Evolutionary conservation across 352 stramenopile species (phyloP).

Genomic region (Thalassiosira tumida): DNA sequence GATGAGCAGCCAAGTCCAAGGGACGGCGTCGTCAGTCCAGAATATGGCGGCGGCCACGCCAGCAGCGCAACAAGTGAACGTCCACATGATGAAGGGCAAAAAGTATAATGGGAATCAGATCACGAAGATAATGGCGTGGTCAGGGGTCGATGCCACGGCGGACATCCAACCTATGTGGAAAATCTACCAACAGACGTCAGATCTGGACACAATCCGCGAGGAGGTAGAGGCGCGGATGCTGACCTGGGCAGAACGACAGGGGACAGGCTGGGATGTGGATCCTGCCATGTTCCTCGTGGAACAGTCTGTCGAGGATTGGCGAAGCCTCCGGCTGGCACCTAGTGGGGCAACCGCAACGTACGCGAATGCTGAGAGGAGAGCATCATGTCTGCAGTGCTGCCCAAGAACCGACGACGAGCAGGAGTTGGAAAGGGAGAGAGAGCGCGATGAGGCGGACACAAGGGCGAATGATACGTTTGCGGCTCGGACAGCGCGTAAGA

Average conservation of each 20-base stretch:
- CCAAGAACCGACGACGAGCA: not conserved
- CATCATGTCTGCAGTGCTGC: constrained; percentile 2
- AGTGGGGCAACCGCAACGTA: constrained; percentile 2
- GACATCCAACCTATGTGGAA: constrained; percentile 1
- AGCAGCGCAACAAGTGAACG: not conserved
- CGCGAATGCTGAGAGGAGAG: not conserved
- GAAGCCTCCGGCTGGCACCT: not conserved
- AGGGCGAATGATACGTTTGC: not conserved
- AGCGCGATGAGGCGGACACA: constrained; percentile 12
- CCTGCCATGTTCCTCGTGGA: constrained; percentile 15
- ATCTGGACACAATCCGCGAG: constrained; percentile 8
- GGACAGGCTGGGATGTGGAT: not conserved
- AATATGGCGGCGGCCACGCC: no score
- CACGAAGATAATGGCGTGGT: constrained; percentile 14
- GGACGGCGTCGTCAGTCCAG: not conserved
- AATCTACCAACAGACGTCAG: not conserved
- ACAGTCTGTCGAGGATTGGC: not conserved
- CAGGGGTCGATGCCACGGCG: not conserved
- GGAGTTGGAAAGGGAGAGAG: not conserved
- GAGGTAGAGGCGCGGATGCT: not conserved
- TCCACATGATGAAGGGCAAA: constrained; percentile 11
- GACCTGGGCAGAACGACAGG: not conserved
- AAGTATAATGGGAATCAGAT: constrained; percentile 25
- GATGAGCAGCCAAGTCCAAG: not conserved
- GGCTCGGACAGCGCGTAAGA: not conserved